Evolutionary conservation across 768 basidiomycete genomes (phyloP), one percentile per base, ranked within the genome.

Genomic region (Russula sp.): DNA sequence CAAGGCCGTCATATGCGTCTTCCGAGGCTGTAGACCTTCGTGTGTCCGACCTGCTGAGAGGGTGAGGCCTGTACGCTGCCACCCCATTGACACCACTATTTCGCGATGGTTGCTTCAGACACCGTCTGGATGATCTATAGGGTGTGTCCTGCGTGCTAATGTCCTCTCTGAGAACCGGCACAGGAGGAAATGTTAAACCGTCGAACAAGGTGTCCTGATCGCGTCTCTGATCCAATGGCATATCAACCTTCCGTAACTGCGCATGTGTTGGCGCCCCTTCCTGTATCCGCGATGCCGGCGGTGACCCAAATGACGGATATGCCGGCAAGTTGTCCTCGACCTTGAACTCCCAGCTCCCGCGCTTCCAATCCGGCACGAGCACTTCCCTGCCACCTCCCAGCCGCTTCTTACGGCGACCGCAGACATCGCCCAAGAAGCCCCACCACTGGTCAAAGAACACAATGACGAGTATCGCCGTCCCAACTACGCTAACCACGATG

Each of bases 401-500:
- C 7, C 70, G 70, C 37, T 52, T 71, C 72, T 47, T 47, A 52
- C 70, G 66, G 7, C 80, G 77, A 61, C 78, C 77, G 22, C 82
- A 49, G 53, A 82, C 68, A 51, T 83, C 84, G 40, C 77, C 74
- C 57, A 86, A 57, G 71, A 88, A 84, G 31, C 81, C 77, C 80
- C 80, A 84, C 80, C 87, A 85, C 40, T 83, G 79, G 73, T 91
- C 87, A 73, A 88, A 89, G 74, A 86, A 89, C 34, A 85, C 79
- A 59, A 84, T 75, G 8, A 79, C 74, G 54, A 88, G 76, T 66
- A 87, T 79, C 55, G 80, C 73, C 3, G 75, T 77, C 32, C 78
- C 84, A 56, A 89, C 75, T 42, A 82, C 77, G 53, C 79, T 84
- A 68, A 90, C 77, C n/a, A 80, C 77, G 63, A 88, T 81, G 59